A percentile compares a stretch with the other conserved stretches of the same genome.
These are phyloP conservation scores for Biancaea sappan DNA, from an alignment of 306 rosid species.

Conservation along the genomic window DNA sequence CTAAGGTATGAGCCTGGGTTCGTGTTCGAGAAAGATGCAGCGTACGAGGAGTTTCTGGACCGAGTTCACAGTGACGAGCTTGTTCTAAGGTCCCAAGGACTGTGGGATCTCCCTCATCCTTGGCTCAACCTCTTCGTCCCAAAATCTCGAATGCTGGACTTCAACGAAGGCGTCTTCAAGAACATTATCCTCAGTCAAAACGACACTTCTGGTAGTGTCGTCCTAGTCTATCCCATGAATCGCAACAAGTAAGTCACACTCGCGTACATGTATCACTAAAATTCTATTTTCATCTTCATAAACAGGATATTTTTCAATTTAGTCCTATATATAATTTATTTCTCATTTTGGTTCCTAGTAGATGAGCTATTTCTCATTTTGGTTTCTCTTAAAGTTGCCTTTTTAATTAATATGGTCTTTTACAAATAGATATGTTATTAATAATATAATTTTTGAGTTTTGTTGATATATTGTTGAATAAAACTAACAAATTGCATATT, in stretches of 20 bases:
- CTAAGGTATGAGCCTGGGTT: constrained; percentile 52
- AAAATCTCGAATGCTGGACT: constrained; percentile 57
- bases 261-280: too few species aligned
- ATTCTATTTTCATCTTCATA: too few species aligned
- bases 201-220: constrained; percentile 48
- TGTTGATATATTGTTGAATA: too few species aligned
- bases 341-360: too few species aligned
- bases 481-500: too few species aligned
- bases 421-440: too few species aligned
- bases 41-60: constrained; percentile 64
- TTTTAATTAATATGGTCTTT: too few species aligned
- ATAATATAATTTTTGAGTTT: too few species aligned
- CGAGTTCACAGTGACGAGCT: constrained; percentile 63
- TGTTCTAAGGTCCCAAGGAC: constrained; percentile 49
- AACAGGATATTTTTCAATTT: too few species aligned
- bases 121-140: constrained; percentile 88
- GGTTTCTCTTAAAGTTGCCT: too few species aligned
- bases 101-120: constrained; percentile 88
- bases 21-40: constrained; percentile 54
- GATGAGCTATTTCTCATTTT: too few species aligned
- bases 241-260: constrained; percentile 63
- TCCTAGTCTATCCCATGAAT: constrained; percentile 62
- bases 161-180: constrained; percentile 63
- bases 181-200: constrained; percentile 62
- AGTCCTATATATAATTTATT: too few species aligned